Evolutionary conservation across 768 basidiomycete genomes (phyloP).

Genomic region (Amanita exitialis): DNA sequence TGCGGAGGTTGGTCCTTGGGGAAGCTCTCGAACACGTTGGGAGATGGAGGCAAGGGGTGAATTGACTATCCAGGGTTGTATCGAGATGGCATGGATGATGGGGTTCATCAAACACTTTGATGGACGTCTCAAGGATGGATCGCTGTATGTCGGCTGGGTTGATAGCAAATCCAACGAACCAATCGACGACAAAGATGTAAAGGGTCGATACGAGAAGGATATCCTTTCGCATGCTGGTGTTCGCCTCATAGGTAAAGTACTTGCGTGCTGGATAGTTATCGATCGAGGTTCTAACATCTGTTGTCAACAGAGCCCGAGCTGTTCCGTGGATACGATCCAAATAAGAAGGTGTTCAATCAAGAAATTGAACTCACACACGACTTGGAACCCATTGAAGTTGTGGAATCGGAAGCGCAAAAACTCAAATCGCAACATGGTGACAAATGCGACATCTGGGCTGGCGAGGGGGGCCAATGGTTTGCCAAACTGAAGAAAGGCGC

Average conservation of each 20-base stretch:
- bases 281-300: constrained; percentile 6
- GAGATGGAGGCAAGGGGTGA: constrained; percentile 99
- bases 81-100: constrained; percentile 99
- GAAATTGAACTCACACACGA: constrained; percentile 96
- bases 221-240: constrained; percentile 88
- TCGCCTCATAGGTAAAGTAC: constrained; percentile 74
- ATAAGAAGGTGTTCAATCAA: constrained; percentile 95
- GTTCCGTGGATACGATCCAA: constrained; percentile 96
- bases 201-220: constrained; percentile 89
- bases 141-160: constrained; percentile 96
- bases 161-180: constrained; percentile 90
- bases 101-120: constrained; percentile 98
- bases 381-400: constrained; percentile 90
- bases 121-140: constrained; percentile 87
- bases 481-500: constrained; percentile 99
- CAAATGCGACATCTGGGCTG: constrained; percentile 92
- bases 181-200: constrained; percentile 96
- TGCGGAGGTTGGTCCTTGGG: constrained; percentile 98
- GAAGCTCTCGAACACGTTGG: constrained; percentile 96
- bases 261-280: neutral
- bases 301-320: constrained; percentile 76
- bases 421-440: constrained; percentile 97
- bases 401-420: constrained; percentile 82
- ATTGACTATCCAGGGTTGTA: constrained; percentile 94
- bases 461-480: constrained; percentile 90